Evolutionary conservation across 2,329 filamentous ascomycete genomes (phyloP).

Genomic region (Blastomyces percursus): DNA sequence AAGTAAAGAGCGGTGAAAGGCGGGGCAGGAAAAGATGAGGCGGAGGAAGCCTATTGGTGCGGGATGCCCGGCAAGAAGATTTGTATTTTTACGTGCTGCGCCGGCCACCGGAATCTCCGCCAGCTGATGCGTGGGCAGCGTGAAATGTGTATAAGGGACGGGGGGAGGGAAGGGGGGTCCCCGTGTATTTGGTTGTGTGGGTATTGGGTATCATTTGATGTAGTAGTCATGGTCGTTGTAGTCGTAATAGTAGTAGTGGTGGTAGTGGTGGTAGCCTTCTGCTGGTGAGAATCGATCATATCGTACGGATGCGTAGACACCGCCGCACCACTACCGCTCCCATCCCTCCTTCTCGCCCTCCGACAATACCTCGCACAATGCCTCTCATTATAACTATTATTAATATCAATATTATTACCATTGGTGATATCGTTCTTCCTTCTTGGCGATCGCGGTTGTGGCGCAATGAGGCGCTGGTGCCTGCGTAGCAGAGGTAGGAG

Average conservation of each 20-base stretch:
- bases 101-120: too few species aligned
- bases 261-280: neutral
- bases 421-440: neutral
- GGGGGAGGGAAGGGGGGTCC: constrained; percentile 1
- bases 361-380: neutral
- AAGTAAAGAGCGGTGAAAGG: too few species aligned
- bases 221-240: neutral
- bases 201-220: too few species aligned
- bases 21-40: too few species aligned
- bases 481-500: constrained; percentile 45
- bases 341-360: neutral
- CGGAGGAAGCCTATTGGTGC: too few species aligned
- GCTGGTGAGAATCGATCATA: neutral
- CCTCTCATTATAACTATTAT: neutral
- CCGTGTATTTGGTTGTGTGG: too few species aligned
- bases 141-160: too few species aligned
- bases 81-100: too few species aligned
- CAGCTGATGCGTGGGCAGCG: too few species aligned
- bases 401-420: too few species aligned
- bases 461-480: constrained; percentile 26
- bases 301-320: neutral
- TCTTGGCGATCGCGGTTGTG: neutral
- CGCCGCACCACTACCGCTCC: neutral
- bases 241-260: neutral
- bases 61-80: too few species aligned